Evolutionary conservation across 2,329 filamentous ascomycete species (phyloP).

Genomic region (Fusarium circinatum): DNA sequence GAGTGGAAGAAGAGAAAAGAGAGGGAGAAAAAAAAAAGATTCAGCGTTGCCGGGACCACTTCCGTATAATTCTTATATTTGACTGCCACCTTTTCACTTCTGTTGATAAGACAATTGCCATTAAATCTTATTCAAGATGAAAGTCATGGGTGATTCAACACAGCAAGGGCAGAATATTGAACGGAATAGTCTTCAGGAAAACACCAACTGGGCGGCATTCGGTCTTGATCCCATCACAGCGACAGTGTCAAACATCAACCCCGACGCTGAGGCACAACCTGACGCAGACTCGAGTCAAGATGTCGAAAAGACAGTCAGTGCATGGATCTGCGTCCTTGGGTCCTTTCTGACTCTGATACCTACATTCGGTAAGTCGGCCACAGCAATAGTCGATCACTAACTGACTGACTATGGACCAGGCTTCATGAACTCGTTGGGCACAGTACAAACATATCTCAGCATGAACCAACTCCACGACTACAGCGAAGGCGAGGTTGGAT

Average conservation of each 20-base stretch:
- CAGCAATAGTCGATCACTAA: not conserved
- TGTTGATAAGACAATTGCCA: not conserved
- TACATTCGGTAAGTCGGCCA: constrained; percentile 34
- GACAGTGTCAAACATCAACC: constrained; percentile 25
- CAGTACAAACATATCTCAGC: constrained; percentile 58
- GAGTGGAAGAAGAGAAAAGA: not conserved
- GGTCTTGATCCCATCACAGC: constrained; percentile 31
- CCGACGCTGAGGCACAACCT: constrained; percentile 25
- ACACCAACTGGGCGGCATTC: constrained; percentile 18
- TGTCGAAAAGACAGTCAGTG: constrained; percentile 29
- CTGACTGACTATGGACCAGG: constrained; percentile 45
- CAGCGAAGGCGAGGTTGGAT: constrained; percentile 57
- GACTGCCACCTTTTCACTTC: not conserved
- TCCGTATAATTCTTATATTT: constrained; percentile 9
- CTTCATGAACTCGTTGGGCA: constrained; percentile 60
- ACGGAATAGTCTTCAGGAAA: not conserved
- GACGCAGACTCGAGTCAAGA: constrained; percentile 18
- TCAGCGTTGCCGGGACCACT: constrained; percentile 19
- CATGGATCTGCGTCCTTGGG: constrained; percentile 42
- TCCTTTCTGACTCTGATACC: constrained; percentile 37
- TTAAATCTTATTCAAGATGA: not conserved
- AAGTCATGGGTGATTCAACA: constrained; percentile 1
- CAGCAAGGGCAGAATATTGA: not conserved
- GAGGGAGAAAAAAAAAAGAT: not conserved
- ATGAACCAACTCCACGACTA: constrained; percentile 56